phyloP scores from a whole-genome alignment of 495 filamentous ascomycete species.

The Hyaloscypha bicolor region DNA sequence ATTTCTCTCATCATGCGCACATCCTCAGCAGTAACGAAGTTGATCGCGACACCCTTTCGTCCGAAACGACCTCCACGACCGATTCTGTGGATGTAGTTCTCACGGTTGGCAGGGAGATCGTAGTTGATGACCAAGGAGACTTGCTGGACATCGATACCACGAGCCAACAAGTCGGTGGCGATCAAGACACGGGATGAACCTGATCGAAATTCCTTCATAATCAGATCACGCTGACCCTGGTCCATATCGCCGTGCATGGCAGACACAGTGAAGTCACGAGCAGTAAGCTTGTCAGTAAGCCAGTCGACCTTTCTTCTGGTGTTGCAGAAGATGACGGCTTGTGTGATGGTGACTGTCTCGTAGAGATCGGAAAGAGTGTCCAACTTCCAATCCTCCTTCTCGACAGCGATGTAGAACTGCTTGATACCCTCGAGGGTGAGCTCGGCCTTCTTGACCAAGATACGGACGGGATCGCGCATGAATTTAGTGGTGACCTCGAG shows the following conservation, averaged over 20 bases:
- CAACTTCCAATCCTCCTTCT: constrained; percentile 99
- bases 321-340: constrained; percentile 99
- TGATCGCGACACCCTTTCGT: constrained; percentile 99
- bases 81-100: constrained; percentile 99
- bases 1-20: constrained; percentile 99
- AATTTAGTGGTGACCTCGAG: constrained; percentile 99
- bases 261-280: constrained; percentile 97
- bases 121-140: constrained; percentile 99
- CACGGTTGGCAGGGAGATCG: constrained; percentile 95
- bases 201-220: constrained; percentile 99
- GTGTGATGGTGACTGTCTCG: constrained; percentile 98
- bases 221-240: constrained; percentile 93
- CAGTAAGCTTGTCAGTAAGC: constrained; percentile 98
- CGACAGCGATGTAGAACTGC: constrained; percentile 99
- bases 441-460: constrained; percentile 99
- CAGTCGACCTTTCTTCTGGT: constrained; percentile 99
- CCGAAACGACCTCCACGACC: constrained; percentile 99
- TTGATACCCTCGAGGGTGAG: constrained; percentile 99
- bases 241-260: constrained; percentile 99
- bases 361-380: constrained; percentile 98
- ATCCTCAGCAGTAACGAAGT: constrained; percentile 99
- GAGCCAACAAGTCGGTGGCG: constrained; percentile 93
- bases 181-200: constrained; percentile 98
- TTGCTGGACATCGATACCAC: constrained; percentile 99
- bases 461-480: constrained; percentile 98